These are phyloP conservation scores for Centrapalus pauciflorus DNA, from an alignment of 129 eudicot genomes.

Conservation along the genomic window DNA sequence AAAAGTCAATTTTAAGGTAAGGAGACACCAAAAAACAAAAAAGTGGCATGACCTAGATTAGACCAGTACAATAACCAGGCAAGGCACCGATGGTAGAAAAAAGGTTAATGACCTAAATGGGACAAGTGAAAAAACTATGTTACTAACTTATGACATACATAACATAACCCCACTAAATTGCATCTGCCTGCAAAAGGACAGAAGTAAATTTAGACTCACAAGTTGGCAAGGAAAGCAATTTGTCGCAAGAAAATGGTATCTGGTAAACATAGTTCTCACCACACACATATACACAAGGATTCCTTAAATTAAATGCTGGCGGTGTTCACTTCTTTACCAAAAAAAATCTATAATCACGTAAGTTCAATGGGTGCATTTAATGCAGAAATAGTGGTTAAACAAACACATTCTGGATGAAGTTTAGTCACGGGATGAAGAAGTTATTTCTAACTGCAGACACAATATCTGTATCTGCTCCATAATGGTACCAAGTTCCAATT, in stretches of 20 bases:
- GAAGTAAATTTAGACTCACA: conserved; percentile 3
- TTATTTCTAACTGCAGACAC: not conserved
- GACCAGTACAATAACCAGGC: too few species aligned
- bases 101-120: too few species aligned
- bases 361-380: conserved; percentile 14
- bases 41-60: too few species aligned
- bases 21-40: too few species aligned
- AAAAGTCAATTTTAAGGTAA: too few species aligned
- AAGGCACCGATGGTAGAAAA: too few species aligned
- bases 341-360: not conserved
- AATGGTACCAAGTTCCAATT: not conserved
- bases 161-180: too few species aligned
- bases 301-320: not conserved
- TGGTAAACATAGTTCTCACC: not conserved
- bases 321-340: not conserved
- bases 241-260: not conserved
- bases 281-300: not conserved
- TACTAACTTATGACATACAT: too few species aligned
- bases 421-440: not conserved
- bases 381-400: not conserved
- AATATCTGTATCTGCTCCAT: not conserved
- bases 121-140: too few species aligned
- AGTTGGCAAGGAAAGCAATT: not conserved
- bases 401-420: too few species aligned
- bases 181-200: too few species aligned